Evolutionary conservation across 2,329 filamentous ascomycete genomes (phyloP).

Genomic region (Cercospora brassicicola): DNA sequence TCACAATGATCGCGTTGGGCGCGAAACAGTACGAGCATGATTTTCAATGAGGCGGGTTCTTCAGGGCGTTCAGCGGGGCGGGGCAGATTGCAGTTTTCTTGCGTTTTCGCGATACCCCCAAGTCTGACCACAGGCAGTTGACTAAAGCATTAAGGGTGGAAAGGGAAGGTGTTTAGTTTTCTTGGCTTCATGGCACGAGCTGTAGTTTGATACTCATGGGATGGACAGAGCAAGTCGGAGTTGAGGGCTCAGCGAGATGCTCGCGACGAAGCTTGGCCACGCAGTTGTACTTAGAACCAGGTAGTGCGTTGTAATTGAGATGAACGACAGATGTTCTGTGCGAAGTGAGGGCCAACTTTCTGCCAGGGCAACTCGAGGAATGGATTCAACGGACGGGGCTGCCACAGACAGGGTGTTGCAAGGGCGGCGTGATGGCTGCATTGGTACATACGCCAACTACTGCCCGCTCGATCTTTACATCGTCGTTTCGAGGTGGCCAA

Average conservation of each 20-base stretch:
- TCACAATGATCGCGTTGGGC: background rate
- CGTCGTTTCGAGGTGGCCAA: background rate
- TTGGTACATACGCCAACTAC: background rate
- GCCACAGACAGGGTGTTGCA: background rate
- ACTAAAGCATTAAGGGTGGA: slow-evolving; percentile 10
- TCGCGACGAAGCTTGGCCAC: background rate
- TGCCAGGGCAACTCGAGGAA: background rate
- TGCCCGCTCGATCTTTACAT: background rate
- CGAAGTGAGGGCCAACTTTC: background rate
- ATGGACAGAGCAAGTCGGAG: background rate
- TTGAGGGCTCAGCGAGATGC: background rate
- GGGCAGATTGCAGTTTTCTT: slow-evolving; percentile 1
- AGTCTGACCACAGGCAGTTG: slow-evolving; percentile 13
- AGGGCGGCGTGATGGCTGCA: background rate
- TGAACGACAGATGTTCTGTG: background rate
- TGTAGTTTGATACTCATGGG: background rate
- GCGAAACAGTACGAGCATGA: background rate
- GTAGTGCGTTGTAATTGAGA: slow-evolving; percentile 4
- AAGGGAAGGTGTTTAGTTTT: background rate
- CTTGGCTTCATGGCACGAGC: slow-evolving; percentile 5
- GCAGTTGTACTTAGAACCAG: slow-evolving; percentile 1
- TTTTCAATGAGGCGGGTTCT: background rate
- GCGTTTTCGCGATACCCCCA: slow-evolving; percentile 14
- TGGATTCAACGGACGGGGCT: background rate
- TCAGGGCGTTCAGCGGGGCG: background rate